These are phyloP conservation scores for Fusarium sp. DNA, from an alignment of 2,329 filamentous ascomycete species.

Conservation along the genomic window DNA sequence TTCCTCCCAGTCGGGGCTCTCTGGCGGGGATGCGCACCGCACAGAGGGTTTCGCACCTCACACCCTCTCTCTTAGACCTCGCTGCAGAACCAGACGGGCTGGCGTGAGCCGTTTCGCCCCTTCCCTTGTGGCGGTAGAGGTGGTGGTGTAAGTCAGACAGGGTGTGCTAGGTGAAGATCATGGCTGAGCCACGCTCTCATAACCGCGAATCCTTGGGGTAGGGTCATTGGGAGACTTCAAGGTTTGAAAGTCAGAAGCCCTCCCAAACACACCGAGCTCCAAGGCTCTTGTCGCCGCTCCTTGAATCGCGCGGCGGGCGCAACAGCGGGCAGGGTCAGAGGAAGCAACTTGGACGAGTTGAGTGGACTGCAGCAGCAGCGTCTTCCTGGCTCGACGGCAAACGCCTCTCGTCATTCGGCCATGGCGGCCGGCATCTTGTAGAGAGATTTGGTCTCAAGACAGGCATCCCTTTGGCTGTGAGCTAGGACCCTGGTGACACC, in stretches of 20 bases:
- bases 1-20: slow-evolving; percentile 9
- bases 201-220: slow-evolving; percentile 25
- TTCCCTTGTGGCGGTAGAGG: slow-evolving; percentile 32
- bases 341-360: slow-evolving; percentile 4
- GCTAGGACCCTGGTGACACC: slow-evolving; percentile 26
- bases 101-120: slow-evolving; percentile 34
- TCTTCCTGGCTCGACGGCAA: slow-evolving; percentile 9
- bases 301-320: slow-evolving; percentile 10
- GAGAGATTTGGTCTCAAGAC: slow-evolving; percentile 25
- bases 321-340: background rate
- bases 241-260: slow-evolving; percentile 35
- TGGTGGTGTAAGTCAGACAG: slow-evolving; percentile 35
- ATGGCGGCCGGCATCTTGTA: slow-evolving; percentile 22
- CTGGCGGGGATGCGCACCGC: slow-evolving; percentile 9
- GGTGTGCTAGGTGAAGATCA: slow-evolving; percentile 31
- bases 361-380: background rate
- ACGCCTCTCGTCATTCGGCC: slow-evolving; percentile 22
- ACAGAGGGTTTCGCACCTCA: slow-evolving; percentile 16
- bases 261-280: slow-evolving; percentile 11
- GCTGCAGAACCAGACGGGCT: slow-evolving; percentile 33
- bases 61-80: slow-evolving; percentile 33
- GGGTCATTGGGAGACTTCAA: slow-evolving; percentile 11
- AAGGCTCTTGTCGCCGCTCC: background rate
- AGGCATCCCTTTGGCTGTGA: slow-evolving; percentile 16
- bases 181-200: slow-evolving; percentile 37